Evolutionary conservation across 768 basidiomycete genomes (phyloP), one percentile per base, ranked within the genome.

Genomic region (Lentinula raphanica): DNA sequence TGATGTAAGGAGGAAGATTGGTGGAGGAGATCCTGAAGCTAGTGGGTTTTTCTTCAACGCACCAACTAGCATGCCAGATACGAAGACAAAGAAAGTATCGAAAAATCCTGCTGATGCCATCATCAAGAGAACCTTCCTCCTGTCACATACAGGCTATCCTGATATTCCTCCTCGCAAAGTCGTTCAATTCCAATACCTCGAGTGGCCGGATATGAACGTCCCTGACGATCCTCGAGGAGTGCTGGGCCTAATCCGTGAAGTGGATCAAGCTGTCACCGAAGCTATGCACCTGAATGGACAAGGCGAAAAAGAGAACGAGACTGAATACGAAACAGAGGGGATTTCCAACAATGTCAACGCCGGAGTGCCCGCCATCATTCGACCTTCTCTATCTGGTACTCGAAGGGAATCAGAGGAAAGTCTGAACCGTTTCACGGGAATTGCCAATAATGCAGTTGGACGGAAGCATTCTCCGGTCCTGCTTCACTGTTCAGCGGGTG

Each of bases 151-250:
- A 1, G 76, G 75, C 28, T 83, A 86, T 62, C 87, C 89, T 0
- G 71, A 77, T 17, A 76, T 79, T 12, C 77, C 81, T 2, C 76
- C 86, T 2, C 78, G 92, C n/a, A 79, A 72, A 58, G 78, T 98
- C 15, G 79, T 87, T 0, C 96, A 98, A 66, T 73, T 98, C 53
- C 96, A 98, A 69, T 98, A 94, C 67, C 79, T 95, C 38, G 88
- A 89, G 38, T 98, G 96, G 96, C 93, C 95, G 2, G 96, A 98
- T 66, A 88, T 98, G 76, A 94, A 94, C 68, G 93, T 98, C 12
- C 96, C 96, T 0, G 85, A 88, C 12, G 85, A 92, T 58, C 86
- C 95, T 0, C 74, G 81, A 6, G 88, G 86, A 6, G 75, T 98
- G 19, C 72, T 97, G 40, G 75, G 79, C 13, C 79, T 98, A 23